These are phyloP conservation scores for Cladosporium sp. DNA, from an alignment of 2,329 filamentous ascomycete genomes.

Conservation along the genomic window DNA sequence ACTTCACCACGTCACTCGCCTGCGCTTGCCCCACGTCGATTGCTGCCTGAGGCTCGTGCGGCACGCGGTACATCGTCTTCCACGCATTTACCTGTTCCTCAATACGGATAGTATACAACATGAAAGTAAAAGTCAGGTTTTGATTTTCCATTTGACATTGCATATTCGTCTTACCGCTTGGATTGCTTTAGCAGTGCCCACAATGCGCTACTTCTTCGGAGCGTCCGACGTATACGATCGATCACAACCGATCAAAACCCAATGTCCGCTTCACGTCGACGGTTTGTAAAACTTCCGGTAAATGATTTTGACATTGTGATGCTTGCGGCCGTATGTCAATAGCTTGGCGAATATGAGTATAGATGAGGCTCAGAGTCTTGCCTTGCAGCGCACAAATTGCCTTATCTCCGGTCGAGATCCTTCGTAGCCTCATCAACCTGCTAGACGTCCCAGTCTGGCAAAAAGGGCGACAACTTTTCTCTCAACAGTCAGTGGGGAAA, in stretches of 20 bases:
- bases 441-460: background rate
- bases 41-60: background rate
- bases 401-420: background rate
- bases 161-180: background rate
- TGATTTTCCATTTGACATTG: background rate
- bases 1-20: constrained; percentile 8
- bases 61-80: background rate
- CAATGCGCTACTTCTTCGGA: background rate
- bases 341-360: background rate
- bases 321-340: background rate
- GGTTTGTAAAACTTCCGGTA: background rate
- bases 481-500: background rate
- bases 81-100: background rate
- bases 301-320: background rate
- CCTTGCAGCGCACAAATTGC: background rate
- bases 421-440: background rate
- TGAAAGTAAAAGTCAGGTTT: background rate
- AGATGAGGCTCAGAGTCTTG: background rate
- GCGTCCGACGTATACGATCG: background rate
- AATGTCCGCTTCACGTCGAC: background rate
- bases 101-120: background rate
- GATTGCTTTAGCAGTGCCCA: background rate
- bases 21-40: constrained; percentile 1
- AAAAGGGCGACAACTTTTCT: background rate
- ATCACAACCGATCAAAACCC: background rate